Evolutionary conservation across 306 rosid species (phyloP).

Genomic region (Cicer bijugum): DNA sequence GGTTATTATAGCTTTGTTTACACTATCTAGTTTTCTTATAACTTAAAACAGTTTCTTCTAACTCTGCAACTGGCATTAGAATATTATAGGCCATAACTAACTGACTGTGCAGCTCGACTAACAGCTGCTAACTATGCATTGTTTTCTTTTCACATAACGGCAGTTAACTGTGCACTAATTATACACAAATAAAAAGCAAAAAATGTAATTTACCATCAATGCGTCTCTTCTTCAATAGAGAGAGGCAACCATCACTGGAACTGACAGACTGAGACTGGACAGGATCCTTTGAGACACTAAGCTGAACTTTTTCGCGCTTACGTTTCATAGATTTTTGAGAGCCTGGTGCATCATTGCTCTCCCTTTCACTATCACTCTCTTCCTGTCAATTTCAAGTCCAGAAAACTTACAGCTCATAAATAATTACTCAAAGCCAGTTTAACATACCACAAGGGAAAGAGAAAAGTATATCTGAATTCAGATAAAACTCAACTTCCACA

Average conservation of each 20-base stretch:
- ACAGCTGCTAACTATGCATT: slow-evolving; percentile 5
- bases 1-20: slow-evolving; percentile 12
- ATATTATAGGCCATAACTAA: neutral
- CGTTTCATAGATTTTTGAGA: slow-evolving; percentile 59
- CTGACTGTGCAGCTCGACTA: slow-evolving; percentile 10
- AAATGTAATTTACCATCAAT: slow-evolving; percentile 61
- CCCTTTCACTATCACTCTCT: slow-evolving; percentile 75
- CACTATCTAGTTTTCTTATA: neutral
- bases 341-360: slow-evolving; percentile 67
- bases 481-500: slow-evolving; percentile 14
- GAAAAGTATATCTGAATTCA: neutral
- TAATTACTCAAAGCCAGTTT: slow-evolving; percentile 31
- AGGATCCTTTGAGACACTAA: slow-evolving; percentile 54
- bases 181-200: slow-evolving; percentile 12
- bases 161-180: slow-evolving; percentile 2
- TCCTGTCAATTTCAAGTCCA: slow-evolving; percentile 57
- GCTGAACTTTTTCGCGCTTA: slow-evolving; percentile 65
- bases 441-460: neutral
- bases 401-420: slow-evolving; percentile 40
- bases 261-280: slow-evolving; percentile 56
- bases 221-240: slow-evolving; percentile 64
- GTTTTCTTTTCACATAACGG: neutral
- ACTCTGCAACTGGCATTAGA: neutral
- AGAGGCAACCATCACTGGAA: slow-evolving; percentile 69
- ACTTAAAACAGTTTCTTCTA: neutral